Conservation (phyloP, 78 protist species). For the Isochrysis galbana region DNA sequence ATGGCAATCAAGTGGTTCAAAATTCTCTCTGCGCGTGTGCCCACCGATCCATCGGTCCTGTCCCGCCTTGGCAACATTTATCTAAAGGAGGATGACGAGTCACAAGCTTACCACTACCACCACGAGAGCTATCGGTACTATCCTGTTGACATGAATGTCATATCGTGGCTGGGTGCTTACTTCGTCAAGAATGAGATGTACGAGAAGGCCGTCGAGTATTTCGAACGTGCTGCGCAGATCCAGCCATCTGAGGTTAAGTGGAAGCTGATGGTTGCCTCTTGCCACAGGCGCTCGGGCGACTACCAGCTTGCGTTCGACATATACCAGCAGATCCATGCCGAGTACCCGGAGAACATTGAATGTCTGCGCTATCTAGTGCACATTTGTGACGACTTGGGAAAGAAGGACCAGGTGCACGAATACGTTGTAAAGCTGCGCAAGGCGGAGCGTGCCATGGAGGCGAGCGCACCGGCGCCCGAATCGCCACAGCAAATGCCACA, state of each 20-base stretch:
- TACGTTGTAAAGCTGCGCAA: conserved; percentile 9
- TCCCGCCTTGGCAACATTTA: conserved; percentile 51
- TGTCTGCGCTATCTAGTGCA: conserved; percentile 47
- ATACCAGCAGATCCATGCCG: conserved; percentile 47
- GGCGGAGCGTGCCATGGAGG: background rate
- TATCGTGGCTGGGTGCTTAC: conserved; percentile 82
- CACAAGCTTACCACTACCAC: conserved; percentile 68
- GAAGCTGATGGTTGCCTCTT: conserved; percentile 76
- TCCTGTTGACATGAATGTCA: conserved; percentile 71
- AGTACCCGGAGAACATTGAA: conserved; percentile 67
- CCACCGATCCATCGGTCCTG: conserved; percentile 66
- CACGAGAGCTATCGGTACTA: conserved; percentile 51
- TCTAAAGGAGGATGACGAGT: conserved; percentile 55
- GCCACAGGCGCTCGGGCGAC: conserved; percentile 58
- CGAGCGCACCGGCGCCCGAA: background rate
- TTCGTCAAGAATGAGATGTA: conserved; percentile 62
- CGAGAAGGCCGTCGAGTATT: conserved; percentile 77
- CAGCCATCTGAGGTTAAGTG: conserved; percentile 79
- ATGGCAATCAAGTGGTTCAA: conserved; percentile 53
- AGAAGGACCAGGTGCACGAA: conserved; percentile 17
- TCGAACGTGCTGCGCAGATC: conserved; percentile 69
- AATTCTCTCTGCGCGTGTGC: conserved; percentile 42
- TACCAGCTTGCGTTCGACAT: conserved; percentile 50
- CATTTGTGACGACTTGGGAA: background rate
- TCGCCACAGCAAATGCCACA: background rate